Evolutionary conservation across 2,329 filamentous ascomycete genomes (phyloP), one percentile per base, ranked within the genome.

Genomic region (Capronia americana): DNA sequence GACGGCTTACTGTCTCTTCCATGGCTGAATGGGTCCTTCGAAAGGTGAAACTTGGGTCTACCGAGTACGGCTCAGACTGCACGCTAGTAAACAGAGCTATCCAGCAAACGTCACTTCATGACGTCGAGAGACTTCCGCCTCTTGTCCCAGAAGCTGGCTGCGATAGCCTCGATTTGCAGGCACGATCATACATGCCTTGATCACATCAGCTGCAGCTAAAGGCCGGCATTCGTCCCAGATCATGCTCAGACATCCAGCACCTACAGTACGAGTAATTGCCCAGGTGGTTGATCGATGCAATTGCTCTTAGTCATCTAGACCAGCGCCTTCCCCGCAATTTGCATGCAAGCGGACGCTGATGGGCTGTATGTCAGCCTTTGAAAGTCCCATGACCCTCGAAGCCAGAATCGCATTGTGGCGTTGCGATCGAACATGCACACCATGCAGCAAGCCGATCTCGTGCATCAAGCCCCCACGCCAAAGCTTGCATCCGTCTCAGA

Each of bases 51-150:
- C 38, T n/a, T 8, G 38, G 7, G 38, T n/a, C 38, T n/a, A 17
- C n/a, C n/a, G n/a, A n/a, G n/a, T n/a, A n/a, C 38, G 8, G 38
- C 17, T n/a, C 38, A 44, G 38, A 17, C 38, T 38, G n/a, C 28
- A n/a, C 32, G 24, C 38, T 17, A 58, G 38, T 58, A 38, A 48
- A 38, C 56, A 58, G 60, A 57, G 57, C 58, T 62, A 64, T 62
- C 57, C 58, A 41, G 51, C 61, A 62, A 54, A 58, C 53, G 54
- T 62, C 46, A 38, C 58, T 68, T 62, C 48, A 68, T 68, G 66
- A 68, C 66, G 66, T 68, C 56, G 55, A 54, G 17, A 55, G 26
- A 32, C 12, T 17, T 12, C 28, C 28, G 30, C 4, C 8, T 55
- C 24, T 55, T 12, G 23, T 26, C 51, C 24, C 51, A 55, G 12